Percentiles rank a stretch among this genome's conserved stretches.
These are phyloP conservation scores for Chimonanthus salicifolius DNA, from an alignment of 164 flowering plant species.

Conservation along the genomic window DNA sequence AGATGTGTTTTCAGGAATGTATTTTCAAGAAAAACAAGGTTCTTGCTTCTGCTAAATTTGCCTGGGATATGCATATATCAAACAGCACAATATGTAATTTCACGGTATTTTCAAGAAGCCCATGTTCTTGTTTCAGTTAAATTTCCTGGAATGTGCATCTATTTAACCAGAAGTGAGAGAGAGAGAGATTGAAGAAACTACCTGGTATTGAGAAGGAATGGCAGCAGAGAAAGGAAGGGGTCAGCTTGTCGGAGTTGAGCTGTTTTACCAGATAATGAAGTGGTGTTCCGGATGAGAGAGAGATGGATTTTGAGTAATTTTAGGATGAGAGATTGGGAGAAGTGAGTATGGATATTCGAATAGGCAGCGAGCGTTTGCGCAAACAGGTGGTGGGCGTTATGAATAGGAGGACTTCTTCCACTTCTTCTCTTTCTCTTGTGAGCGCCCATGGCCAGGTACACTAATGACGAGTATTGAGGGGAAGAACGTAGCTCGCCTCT, in stretches of 20 bases:
- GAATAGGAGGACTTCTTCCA: background rate
- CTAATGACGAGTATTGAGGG: background rate
- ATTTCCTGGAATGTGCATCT: no score
- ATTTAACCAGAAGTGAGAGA: background rate
- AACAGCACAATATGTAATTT: no score
- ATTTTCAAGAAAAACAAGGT: no score
- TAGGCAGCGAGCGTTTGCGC: constrained; percentile 38
- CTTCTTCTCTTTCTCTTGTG: background rate
- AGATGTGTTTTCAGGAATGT: no score
- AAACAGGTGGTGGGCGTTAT: constrained; percentile 15
- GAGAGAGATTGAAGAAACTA: constrained; percentile 5
- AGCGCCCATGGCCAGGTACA: background rate
- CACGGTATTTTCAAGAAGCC: no score
- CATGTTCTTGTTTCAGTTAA: no score
- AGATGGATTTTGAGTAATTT: constrained; percentile 26
- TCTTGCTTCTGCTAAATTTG: no score
- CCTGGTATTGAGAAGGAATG: constrained; percentile 36
- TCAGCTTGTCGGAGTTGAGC: background rate
- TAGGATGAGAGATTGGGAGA: constrained; percentile 21
- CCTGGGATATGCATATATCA: no score
- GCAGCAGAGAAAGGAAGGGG: constrained; percentile 37
- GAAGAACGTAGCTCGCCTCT: no score
- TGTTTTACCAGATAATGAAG: background rate
- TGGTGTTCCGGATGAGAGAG: constrained; percentile 13
- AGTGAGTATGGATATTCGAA: constrained; percentile 9